Conservation (phyloP, 768 basidiomycete species). For the Trametes maxima region DNA sequence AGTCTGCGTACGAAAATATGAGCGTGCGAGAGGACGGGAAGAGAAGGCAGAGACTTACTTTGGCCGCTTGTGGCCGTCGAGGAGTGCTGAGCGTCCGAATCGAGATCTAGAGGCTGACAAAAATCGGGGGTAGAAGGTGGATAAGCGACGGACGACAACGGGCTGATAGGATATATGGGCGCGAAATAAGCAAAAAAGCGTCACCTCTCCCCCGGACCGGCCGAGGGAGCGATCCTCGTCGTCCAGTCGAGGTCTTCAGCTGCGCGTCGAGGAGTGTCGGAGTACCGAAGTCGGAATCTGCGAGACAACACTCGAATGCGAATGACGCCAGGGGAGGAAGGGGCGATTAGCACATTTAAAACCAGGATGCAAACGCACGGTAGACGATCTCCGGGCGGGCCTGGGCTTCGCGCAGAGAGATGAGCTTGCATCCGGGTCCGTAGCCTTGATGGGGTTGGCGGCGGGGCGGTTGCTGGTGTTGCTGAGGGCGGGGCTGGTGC, state of each 20-base stretch:
- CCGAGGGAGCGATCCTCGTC: not conserved
- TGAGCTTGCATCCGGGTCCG: slow-evolving; percentile 9
- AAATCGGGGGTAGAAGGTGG: too few relatives aligned
- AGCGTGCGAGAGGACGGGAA: not conserved
- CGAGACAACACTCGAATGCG: not conserved
- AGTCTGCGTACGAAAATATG: not conserved
- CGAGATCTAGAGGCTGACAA: too few relatives aligned
- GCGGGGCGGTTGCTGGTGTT: slow-evolving; percentile 1
- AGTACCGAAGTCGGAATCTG: not conserved
- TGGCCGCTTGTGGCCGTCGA: too few relatives aligned
- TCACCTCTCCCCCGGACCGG: slow-evolving; percentile 10
- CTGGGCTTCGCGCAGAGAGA: slow-evolving; percentile 10
- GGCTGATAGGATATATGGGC: not conserved
- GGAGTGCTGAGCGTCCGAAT: too few relatives aligned
- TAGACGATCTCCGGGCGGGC: slow-evolving; percentile 10
- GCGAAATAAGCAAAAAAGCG: slow-evolving; percentile 1
- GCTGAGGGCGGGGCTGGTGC: not conserved
- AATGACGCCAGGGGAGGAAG: not conserved
- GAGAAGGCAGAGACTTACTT: too few relatives aligned
- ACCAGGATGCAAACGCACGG: slow-evolving; percentile 2
- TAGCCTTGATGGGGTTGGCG: not conserved
- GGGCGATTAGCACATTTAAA: not conserved
- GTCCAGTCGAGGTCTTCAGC: slow-evolving; percentile 9
- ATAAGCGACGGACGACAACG: not conserved
- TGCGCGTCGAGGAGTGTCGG: not conserved